Evolutionary conservation across 129 eudicot species (phyloP).

Genomic region (Deinandra increscens): DNA sequence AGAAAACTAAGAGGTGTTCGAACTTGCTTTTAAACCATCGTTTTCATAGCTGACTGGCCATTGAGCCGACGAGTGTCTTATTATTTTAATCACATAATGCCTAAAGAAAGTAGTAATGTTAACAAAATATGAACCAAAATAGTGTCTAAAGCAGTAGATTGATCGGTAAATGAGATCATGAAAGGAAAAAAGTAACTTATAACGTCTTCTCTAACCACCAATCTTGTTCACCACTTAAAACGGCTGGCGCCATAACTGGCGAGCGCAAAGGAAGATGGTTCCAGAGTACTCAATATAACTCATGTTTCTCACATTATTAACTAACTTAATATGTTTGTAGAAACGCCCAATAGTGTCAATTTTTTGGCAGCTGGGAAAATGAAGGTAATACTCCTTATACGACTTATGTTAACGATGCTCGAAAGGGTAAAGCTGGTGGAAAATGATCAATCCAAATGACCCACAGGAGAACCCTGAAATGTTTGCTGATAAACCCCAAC

Average conservation of each 20-base stretch:
- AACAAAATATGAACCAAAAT: too few relatives aligned
- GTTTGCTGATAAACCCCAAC: constrained; percentile 36
- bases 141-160: too few relatives aligned
- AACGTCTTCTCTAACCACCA: too few relatives aligned
- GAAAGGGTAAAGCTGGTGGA: constrained; percentile 66
- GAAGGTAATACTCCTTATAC: constrained; percentile 74
- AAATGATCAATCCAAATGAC: constrained; percentile 83
- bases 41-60: too few relatives aligned
- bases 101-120: too few relatives aligned
- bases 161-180: too few relatives aligned
- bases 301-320: background rate
- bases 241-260: too few relatives aligned
- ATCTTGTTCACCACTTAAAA: too few relatives aligned
- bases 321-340: background rate
- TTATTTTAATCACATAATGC: too few relatives aligned
- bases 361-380: constrained; percentile 80
- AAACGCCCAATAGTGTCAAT: constrained; percentile 87
- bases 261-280: background rate
- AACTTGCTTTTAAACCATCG: too few relatives aligned
- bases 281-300: background rate
- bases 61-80: too few relatives aligned
- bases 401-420: constrained; percentile 74
- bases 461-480: constrained; percentile 74
- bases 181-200: too few relatives aligned
- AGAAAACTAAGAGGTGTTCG: background rate